These are phyloP conservation scores for Karstenula rhodostoma DNA, from an alignment of 2,329 filamentous ascomycete species.

Conservation along the genomic window DNA sequence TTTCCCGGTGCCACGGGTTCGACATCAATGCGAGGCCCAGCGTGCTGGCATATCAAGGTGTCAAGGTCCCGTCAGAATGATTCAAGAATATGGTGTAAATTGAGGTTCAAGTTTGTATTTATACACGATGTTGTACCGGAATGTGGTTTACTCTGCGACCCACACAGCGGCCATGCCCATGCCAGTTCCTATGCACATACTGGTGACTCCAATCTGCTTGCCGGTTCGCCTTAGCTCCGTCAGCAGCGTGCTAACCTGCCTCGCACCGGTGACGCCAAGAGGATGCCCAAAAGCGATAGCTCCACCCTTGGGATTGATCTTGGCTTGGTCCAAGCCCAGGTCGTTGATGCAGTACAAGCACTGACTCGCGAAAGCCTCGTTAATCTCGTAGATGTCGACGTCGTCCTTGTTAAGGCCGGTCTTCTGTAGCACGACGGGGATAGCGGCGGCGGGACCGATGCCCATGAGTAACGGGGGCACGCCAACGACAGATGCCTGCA, in stretches of 20 bases:
- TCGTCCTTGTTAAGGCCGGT: conserved; percentile 84
- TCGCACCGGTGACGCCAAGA: conserved; percentile 89
- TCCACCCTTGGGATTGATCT: conserved; percentile 97
- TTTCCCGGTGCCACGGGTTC: too few species aligned
- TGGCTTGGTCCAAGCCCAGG: conserved; percentile 80
- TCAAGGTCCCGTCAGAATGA: not conserved
- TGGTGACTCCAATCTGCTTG: conserved; percentile 87
- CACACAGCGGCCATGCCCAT: conserved; percentile 99
- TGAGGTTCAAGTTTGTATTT: conserved; percentile 8
- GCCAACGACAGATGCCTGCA: conserved; percentile 83
- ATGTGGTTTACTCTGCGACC: conserved; percentile 79
- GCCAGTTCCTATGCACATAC: conserved; percentile 93
- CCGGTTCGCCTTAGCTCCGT: conserved; percentile 87
- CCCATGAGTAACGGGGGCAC: conserved; percentile 96
- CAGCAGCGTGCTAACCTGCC: conserved; percentile 90
- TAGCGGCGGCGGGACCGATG: conserved; percentile 92
- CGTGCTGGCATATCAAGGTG: too few species aligned
- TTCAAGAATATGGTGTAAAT: not conserved
- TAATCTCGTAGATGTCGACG: conserved; percentile 98
- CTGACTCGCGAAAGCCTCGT: conserved; percentile 97
- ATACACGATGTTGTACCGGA: conserved; percentile 15
- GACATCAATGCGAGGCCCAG: too few species aligned
- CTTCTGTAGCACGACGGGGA: conserved; percentile 88
- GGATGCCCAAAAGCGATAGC: conserved; percentile 97
- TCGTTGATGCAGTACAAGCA: conserved; percentile 93